Base-by-base conservation (phyloP, 1,139 yeast species). In the Barnettozyma hawaiiensis region DNA sequence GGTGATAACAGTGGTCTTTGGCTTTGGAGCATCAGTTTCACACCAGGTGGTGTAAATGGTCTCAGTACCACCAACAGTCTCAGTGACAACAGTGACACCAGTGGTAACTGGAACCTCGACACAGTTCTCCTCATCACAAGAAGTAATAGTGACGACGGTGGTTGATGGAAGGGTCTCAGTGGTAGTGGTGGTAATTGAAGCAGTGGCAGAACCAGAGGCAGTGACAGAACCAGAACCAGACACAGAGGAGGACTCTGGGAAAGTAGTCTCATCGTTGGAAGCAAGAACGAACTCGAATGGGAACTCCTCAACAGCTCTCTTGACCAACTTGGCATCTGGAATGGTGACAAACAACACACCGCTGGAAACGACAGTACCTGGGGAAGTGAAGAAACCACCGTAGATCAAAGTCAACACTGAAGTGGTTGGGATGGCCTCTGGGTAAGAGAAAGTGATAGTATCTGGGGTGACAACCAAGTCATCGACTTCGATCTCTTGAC, bases 121-220 rank as follows among this genome's bases (percentile, higher is more conserved):
- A 38, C 53, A 47, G 14, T 42, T 44, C 35, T 47, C 37, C 23
- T 44, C 35, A 7, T 20, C 22, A 41, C 54, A 50, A 7, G 38
- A 39, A 6, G 41, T 33, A 19, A 39, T 15, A 15, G 39, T 31
- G 19, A 29, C 21, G 24, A 14, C 33, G 21, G 31, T 37, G 21
- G 39, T 37, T 12, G 34, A 24, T 14, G 39, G 22, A 4, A 4
- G 14, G 15, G 28, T 28, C 20, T 20, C 15, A 21, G 35, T 31
- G 24, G n/a, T 15, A 19, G 22, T 27, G 16, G 40, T 27, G n/a
- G 31, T 22, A 19, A 11, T 28, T n/a, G 20, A n/a, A 19, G 20
- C 14, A 28, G 29, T 5, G 9, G 18, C 14, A 21, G 37, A 11
- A 12, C 10, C 37, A 22, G 37, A 27, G 12, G 35, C 16, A n/a